Percentiles rank a stretch among this genome's conserved stretches.
Evolutionary conservation across 176 grass and related monocot genomes (phyloP).

Genomic region (Thinopyrum elongatum): DNA sequence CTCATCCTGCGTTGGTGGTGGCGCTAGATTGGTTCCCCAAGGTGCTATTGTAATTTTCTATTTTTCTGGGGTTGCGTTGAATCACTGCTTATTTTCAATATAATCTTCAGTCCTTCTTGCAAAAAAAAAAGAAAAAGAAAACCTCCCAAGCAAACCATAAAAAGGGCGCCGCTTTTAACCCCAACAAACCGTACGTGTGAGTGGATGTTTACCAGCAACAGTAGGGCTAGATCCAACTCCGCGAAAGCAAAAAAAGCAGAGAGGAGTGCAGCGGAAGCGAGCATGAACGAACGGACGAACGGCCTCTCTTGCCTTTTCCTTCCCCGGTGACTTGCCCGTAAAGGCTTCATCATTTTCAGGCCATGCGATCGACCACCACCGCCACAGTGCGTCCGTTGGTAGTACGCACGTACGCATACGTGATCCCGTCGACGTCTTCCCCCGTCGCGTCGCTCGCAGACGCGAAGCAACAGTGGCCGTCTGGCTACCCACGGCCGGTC

Average conservation of each 20-base stretch:
- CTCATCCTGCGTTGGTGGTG: too few relatives aligned
- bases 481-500: not conserved
- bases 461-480: not conserved
- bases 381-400: not conserved
- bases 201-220: conserved; percentile 17
- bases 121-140: not conserved
- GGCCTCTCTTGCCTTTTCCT: conserved; percentile 10
- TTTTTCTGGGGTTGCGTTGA: too few relatives aligned
- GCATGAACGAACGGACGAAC: not conserved
- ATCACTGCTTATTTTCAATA: too few relatives aligned
- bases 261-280: conserved; percentile 38
- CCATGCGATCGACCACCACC: not conserved
- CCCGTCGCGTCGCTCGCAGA: not conserved
- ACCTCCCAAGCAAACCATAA: not conserved
- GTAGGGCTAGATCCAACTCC: not conserved
- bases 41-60: too few relatives aligned
- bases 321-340: conserved; percentile 28
- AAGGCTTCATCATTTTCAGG: conserved; percentile 36
- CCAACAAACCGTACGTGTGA: conserved; percentile 7
- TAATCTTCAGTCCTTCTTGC: too few relatives aligned
- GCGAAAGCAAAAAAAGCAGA: conserved; percentile 14
- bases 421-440: not conserved
- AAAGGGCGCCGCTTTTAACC: conserved; percentile 1
- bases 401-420: not conserved
- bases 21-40: too few relatives aligned